phyloP scores from a whole-genome alignment of 1,284 basidiomycete species.

The Papiliotrema nemorosa region DNA sequence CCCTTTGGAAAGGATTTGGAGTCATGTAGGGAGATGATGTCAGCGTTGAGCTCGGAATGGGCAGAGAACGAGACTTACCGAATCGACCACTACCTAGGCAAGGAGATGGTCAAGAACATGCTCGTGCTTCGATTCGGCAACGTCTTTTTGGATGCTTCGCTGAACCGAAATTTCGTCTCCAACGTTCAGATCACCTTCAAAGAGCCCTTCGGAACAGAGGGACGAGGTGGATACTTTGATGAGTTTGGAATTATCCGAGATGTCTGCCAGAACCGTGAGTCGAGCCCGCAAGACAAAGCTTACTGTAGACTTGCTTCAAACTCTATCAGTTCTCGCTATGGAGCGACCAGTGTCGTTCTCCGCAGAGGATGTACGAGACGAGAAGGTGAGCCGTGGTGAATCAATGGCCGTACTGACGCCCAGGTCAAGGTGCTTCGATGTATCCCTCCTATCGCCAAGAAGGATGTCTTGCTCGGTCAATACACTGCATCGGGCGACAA shows the following conservation, averaged over 20 bases:
- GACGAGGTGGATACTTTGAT: constrained; percentile 96
- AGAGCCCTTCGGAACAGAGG: constrained; percentile 95
- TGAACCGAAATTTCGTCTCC: constrained; percentile 91
- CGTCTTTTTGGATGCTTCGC: constrained; percentile 74
- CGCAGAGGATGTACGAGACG: constrained; percentile 92
- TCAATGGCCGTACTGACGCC: constrained; percentile 10
- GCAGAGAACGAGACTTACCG: constrained; percentile 94
- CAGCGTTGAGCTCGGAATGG: constrained; percentile 79
- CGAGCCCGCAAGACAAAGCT: background rate
- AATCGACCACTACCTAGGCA: constrained; percentile 96
- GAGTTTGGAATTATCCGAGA: constrained; percentile 98
- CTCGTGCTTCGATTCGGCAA: constrained; percentile 93
- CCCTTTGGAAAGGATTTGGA: constrained; percentile 92
- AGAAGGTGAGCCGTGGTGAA: constrained; percentile 63
- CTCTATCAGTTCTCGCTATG: constrained; percentile 88
- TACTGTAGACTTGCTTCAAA: constrained; percentile 77
- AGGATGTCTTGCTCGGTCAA: constrained; percentile 84
- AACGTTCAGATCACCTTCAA: constrained; percentile 99
- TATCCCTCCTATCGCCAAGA: constrained; percentile 73
- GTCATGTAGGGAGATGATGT: constrained; percentile 75
- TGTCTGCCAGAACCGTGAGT: constrained; percentile 91
- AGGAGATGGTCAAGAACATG: constrained; percentile 98
- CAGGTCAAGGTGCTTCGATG: constrained; percentile 90
- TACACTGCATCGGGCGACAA: constrained; percentile 84
- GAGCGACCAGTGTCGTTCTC: constrained; percentile 96